phyloP scores from a whole-genome alignment of 306 rosid species.

The Vigna mungo region DNA sequence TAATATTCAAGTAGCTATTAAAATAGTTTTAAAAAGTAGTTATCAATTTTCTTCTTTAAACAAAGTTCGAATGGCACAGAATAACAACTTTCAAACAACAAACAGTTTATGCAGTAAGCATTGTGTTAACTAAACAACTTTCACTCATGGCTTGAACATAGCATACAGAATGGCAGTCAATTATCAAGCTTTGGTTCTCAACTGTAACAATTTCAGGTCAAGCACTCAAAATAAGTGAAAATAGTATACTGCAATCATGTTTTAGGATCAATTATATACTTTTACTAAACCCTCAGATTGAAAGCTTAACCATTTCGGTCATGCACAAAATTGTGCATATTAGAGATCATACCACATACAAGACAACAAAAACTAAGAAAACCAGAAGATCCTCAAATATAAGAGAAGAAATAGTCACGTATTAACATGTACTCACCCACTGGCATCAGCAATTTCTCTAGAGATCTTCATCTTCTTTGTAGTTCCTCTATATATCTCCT shows the following conservation, averaged over 20 bases:
- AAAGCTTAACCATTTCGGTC: slow-evolving; percentile 8
- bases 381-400: background rate
- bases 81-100: background rate
- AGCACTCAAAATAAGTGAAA: background rate
- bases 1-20: background rate
- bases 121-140: background rate
- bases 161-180: background rate
- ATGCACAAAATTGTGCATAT: slow-evolving; percentile 24
- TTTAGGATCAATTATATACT: background rate
- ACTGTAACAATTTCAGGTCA: background rate
- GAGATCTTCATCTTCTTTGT: slow-evolving; percentile 72
- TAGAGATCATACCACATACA: background rate
- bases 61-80: background rate
- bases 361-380: background rate
- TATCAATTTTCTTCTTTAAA: background rate
- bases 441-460: slow-evolving; percentile 64
- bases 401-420: background rate
- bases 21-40: background rate
- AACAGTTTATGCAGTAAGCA: background rate
- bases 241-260: background rate
- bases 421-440: slow-evolving; percentile 57
- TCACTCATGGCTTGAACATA: background rate
- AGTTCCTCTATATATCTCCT: slow-evolving; percentile 65
- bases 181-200: slow-evolving; percentile 2
- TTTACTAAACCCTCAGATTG: background rate